Evolutionary conservation across 1,284 basidiomycete genomes (phyloP), one percentile per base, ranked within the genome.

Genomic region (Malassezia arunalokei): DNA sequence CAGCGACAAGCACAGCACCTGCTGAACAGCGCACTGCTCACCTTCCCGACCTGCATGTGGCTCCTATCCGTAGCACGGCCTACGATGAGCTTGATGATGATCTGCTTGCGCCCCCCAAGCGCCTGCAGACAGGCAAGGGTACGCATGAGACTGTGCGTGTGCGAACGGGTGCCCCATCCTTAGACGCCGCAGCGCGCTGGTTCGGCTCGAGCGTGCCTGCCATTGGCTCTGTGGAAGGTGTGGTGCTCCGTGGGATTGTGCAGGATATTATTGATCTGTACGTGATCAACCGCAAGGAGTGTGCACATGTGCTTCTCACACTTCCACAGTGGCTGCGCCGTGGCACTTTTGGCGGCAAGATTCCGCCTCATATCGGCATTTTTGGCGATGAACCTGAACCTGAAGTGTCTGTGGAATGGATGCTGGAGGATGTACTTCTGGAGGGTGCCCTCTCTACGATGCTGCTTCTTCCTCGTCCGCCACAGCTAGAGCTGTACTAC

Each of bases 241-340:
- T 91, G 71, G 79, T 84, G 28, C 79, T 94, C 14, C 84, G 85
- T 24, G 80, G 83, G 8, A 78, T 84, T 27, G 73, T 95, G 8
- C 76, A 82, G n/a, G 91, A 96, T 70, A 81, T 86, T 42, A 76
- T 95, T 49, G 83, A 89, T 62, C 84, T 96, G 29, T 98, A 87
- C 71, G 92, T 98, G 74, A 82, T 94, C 43, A 98, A 99, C 74
- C 82, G 92, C 49, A 95, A 94, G 74, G 92, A 98, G 66, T 87
- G 85, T 63, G 88, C 92, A 1, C 79, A 85, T 9, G 76, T 95
- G 9, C 78, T 98, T 3, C 79, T 96, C 37, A 85, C 90, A 63
- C 82, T 89, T 45, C 86, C 88, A 0, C 85, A 84, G 64, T 94
- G 89, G 86, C 79, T 84, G 46, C 73, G 83, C 1, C 77, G 79